Evolutionary conservation across 1,139 yeast genomes (phyloP).

Genomic region (Tardiomyces depauwii): DNA sequence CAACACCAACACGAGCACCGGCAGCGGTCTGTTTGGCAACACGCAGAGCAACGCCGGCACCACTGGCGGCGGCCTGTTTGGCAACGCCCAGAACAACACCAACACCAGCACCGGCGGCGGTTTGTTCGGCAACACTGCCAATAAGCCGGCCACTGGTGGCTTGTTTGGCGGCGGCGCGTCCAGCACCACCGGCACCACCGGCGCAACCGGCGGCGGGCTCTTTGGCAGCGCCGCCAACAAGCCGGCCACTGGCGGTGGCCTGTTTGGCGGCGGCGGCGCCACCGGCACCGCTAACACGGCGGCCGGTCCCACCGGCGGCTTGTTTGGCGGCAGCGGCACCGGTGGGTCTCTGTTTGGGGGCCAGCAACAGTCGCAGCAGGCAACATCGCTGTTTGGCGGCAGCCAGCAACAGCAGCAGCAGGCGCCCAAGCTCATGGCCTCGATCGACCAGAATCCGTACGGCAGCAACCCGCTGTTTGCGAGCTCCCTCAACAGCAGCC

Average conservation of each 20-base stretch:
- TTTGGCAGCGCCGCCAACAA: conserved; percentile 16
- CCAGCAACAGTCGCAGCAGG: conserved; percentile 7
- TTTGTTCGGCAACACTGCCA: conserved; percentile 14
- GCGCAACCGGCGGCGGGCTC: conserved; percentile 15
- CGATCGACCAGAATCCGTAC: conserved; percentile 56
- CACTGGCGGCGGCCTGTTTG: conserved; percentile 10
- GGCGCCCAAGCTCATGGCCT: conserved; percentile 22
- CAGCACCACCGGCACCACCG: conserved; percentile 10
- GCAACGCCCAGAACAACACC: conserved; percentile 18
- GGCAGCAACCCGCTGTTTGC: conserved; percentile 55
- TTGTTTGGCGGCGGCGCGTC: conserved; percentile 21
- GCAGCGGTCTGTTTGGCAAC: conserved; percentile 23
- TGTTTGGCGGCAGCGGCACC: conserved; percentile 22
- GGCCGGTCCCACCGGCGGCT: conserved; percentile 12
- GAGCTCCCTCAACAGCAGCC: conserved; percentile 1
- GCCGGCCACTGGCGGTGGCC: conserved; percentile 18
- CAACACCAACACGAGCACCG: conserved; percentile 17
- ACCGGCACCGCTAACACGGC: conserved; percentile 11
- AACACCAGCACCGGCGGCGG: conserved; percentile 13
- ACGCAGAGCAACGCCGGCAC: conserved; percentile 19
- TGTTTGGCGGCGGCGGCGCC: conserved; percentile 21
- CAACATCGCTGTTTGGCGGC: conserved; percentile 10
- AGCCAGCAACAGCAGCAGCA: conserved; percentile 7
- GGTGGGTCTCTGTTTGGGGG: conserved; percentile 12
- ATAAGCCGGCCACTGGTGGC: conserved; percentile 14